These are phyloP conservation scores for Apiotrichum veenhuisii DNA, from an alignment of 1,284 basidiomycete genomes.

Conservation along the genomic window DNA sequence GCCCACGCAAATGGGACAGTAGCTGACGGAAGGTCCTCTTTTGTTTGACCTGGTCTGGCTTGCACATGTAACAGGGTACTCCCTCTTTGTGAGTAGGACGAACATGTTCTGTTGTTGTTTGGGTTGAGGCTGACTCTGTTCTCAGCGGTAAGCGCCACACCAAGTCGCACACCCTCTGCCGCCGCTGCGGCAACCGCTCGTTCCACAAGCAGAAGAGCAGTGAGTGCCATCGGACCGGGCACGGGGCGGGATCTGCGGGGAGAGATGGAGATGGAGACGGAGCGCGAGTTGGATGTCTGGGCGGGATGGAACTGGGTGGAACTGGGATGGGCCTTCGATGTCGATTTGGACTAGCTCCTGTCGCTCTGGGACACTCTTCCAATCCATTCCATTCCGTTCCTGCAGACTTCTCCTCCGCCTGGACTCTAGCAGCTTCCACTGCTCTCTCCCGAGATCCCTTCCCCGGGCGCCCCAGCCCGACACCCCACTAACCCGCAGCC, in stretches of 20 bases:
- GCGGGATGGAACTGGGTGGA: too few relatives aligned
- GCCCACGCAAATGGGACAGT: slow-evolving; percentile 6
- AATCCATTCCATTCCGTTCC: too few relatives aligned
- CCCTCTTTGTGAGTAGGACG: slow-evolving; percentile 67
- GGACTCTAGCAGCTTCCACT: not conserved
- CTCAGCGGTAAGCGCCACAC: slow-evolving; percentile 86
- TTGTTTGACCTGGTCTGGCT: slow-evolving; percentile 62
- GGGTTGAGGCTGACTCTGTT: slow-evolving; percentile 9
- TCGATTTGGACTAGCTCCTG: too few relatives aligned
- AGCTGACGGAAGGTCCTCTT: slow-evolving; percentile 47
- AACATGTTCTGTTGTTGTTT: not conserved
- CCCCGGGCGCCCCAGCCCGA: not conserved
- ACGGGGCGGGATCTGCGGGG: not conserved
- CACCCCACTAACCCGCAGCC: slow-evolving; percentile 53
- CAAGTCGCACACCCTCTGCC: slow-evolving; percentile 96
- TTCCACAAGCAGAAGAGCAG: slow-evolving; percentile 98
- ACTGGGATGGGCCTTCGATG: too few relatives aligned
- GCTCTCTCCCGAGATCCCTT: not conserved
- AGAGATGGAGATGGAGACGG: not conserved
- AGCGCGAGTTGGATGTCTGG: not conserved
- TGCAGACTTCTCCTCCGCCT: too few relatives aligned
- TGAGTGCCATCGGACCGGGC: slow-evolving; percentile 50
- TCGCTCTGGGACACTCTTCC: too few relatives aligned
- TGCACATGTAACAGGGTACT: slow-evolving; percentile 61
- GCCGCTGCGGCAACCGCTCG: slow-evolving; percentile 85